Evolutionary conservation across 1,284 basidiomycete species (phyloP).

Genomic region (Entoloma clypeatum): DNA sequence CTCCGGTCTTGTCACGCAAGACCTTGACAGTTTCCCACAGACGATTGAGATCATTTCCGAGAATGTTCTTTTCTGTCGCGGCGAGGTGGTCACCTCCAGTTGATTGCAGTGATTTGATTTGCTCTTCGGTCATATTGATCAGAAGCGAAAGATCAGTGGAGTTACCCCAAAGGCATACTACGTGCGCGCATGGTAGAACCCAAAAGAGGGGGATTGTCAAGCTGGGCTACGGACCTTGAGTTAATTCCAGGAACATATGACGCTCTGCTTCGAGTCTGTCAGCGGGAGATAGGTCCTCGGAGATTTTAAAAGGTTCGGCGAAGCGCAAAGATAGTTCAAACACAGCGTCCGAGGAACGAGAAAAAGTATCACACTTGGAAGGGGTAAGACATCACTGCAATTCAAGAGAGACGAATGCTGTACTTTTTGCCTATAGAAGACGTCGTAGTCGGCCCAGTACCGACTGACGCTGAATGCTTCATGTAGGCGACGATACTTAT

Average conservation of each 20-base stretch:
- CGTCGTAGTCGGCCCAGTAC: conserved; percentile 87
- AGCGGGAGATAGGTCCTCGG: conserved; percentile 49
- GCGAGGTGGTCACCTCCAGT: conserved; percentile 95
- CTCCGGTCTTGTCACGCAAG: conserved; percentile 67
- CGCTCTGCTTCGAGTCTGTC: conserved; percentile 77
- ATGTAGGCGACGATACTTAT: conserved; percentile 94
- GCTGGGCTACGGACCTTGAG: conserved; percentile 57
- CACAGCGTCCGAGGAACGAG: conserved; percentile 88
- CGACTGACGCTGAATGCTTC: conserved; percentile 95
- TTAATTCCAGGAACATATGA: conserved; percentile 91
- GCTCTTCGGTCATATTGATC: conserved; percentile 99
- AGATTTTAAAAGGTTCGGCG: conserved; percentile 76
- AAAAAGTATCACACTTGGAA: conserved; percentile 88
- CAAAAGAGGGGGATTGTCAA: conserved; percentile 9
- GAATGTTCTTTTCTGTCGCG: conserved; percentile 93
- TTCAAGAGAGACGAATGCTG: conserved; percentile 5
- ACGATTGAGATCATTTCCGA: conserved; percentile 78
- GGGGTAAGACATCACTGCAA: conserved; percentile 8
- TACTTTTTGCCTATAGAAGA: conserved; percentile 89
- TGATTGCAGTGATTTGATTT: conserved; percentile 96
- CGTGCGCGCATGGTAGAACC: conserved; percentile 14
- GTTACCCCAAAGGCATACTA: conserved; percentile 93
- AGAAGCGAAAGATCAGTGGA: conserved; percentile 95
- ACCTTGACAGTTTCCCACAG: conserved; percentile 83
- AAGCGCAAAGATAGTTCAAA: conserved; percentile 95